Evolutionary conservation across 148 eudicot species (phyloP), one percentile per base, ranked within the genome.

Genomic region (Chenopodium suecicum): DNA sequence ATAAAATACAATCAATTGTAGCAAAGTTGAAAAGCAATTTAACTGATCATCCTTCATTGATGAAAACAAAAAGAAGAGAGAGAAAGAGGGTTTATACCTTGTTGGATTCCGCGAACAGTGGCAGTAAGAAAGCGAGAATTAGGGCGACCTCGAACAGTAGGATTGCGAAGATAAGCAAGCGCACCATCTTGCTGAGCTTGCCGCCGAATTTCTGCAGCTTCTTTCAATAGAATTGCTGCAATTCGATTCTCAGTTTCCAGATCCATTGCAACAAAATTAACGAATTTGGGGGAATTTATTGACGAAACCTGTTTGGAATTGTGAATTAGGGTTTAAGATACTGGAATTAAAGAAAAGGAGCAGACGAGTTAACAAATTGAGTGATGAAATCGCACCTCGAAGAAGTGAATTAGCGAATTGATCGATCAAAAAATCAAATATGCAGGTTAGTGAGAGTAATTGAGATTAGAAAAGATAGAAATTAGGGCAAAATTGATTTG

Each of bases 81-180:
- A 78, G 2, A 2, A 47, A 34, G 8, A 66, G 44, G n/a, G 0
- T 77, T 50, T 41, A 41, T 41, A 95, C 99, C 92, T 87, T 95
- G 99, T 83, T 95, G 93, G 5, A 95, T 92, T 27, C 99, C 99
- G 48, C 88, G 92, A 80, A 95, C 96, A 10, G 99, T 95, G 17
- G 99, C 94, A 3, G 90, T 87, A 34, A 95, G 92, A 67, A 95
- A 95, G 10, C 99, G 97, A 11, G 97, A 93, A 91, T 95, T 95
- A 47, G 99, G 98, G 68, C 98, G 91, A 77, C 90, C 89, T 80
- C 99, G 87, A 46, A 86, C 88, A 3, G 87, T 86, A 16, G 97
- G 94, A 84, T 86, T 81, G 82, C 89, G 90, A 68, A 93, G 93
- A 89, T 95, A 95, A 69, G 89, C 97, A 86, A 88, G 86, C 46